Percentiles rank a stretch among this genome's conserved stretches.
Evolutionary conservation across 768 basidiomycete genomes (phyloP).

Genomic region (Mycena metata): DNA sequence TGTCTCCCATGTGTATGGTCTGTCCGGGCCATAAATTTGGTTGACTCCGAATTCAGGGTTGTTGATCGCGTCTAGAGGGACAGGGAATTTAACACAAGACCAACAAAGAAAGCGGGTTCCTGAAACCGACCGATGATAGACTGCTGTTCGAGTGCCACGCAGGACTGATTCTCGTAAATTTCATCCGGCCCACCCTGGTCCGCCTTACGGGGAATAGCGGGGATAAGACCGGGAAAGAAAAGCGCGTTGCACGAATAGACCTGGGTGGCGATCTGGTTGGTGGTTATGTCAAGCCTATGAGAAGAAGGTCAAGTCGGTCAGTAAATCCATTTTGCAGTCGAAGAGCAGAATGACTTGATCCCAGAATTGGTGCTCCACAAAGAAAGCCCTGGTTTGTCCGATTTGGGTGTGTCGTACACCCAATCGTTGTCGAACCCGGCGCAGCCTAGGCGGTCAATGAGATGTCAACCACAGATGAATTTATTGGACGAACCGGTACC

Average conservation of each 20-base stretch:
- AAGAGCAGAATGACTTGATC: constrained; percentile 49
- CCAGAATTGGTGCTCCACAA: constrained; percentile 63
- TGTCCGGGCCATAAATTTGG: constrained; percentile 57
- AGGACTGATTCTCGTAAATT: constrained; percentile 55
- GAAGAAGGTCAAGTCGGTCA: constrained; percentile 11
- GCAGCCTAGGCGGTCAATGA: constrained; percentile 47
- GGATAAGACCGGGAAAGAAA: constrained; percentile 43
- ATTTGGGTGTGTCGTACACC: constrained; percentile 54
- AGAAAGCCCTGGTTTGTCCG: constrained; percentile 49
- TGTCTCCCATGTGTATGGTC: constrained; percentile 56
- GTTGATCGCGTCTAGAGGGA: constrained; percentile 56
- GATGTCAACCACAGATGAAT: not conserved
- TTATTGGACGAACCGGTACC: constrained; percentile 50
- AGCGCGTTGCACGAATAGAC: constrained; percentile 60
- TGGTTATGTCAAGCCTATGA: constrained; percentile 54
- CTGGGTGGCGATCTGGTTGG: constrained; percentile 61
- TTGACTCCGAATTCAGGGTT: constrained; percentile 59
- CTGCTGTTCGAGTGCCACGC: constrained; percentile 62
- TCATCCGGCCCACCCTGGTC: constrained; percentile 55
- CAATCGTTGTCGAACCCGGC: constrained; percentile 63
- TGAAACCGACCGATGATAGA: constrained; percentile 48
- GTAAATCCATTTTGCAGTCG: not conserved
- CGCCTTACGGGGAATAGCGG: constrained; percentile 58
- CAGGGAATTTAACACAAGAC: not conserved
- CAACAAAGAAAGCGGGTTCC: not conserved